Percentiles rank a stretch among this genome's conserved stretches.
These are phyloP conservation scores for Parascedosporium putredinis DNA, from an alignment of 2,329 filamentous ascomycete genomes.

Conservation along the genomic window DNA sequence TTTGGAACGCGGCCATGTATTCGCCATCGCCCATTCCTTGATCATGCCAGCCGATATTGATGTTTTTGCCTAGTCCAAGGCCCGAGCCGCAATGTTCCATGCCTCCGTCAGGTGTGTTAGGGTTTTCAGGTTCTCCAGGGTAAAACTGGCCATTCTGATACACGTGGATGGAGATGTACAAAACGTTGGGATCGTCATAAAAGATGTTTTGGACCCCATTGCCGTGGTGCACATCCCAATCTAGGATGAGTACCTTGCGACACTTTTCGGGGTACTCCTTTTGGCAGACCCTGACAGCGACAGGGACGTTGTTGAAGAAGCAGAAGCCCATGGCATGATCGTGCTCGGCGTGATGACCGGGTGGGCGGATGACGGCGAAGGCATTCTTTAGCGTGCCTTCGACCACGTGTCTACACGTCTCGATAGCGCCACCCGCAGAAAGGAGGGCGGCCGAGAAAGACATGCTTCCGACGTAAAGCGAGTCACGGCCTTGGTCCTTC, in stretches of 20 bases:
- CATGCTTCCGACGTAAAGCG: constrained; percentile 72
- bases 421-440: constrained; percentile 86
- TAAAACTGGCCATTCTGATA: constrained; percentile 80
- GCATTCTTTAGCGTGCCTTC: constrained; percentile 80
- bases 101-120: constrained; percentile 48
- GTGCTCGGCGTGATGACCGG: constrained; percentile 88
- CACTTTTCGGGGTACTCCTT: constrained; percentile 68
- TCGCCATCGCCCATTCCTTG: constrained; percentile 90
- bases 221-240: constrained; percentile 77
- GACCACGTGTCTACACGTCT: constrained; percentile 88
- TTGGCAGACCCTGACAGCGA: constrained; percentile 84
- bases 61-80: constrained; percentile 47
- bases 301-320: constrained; percentile 94
- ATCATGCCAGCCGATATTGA: constrained; percentile 58
- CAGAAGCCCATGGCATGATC: constrained; percentile 87
- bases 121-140: constrained; percentile 53
- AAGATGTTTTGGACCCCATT: constrained; percentile 97
- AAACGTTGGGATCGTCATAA: constrained; percentile 84
- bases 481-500: constrained; percentile 58
- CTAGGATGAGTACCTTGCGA: constrained; percentile 82
- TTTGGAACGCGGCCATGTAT: constrained; percentile 92
- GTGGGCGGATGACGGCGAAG: constrained; percentile 88
- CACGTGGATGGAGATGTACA: constrained; percentile 93
- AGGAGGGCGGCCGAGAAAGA: constrained; percentile 73
- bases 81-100: constrained; percentile 49